Percentiles rank a stretch among this genome's conserved stretches.
Evolutionary conservation across 345 rosid genomes (phyloP).

Genomic region (Brassica incana): DNA sequence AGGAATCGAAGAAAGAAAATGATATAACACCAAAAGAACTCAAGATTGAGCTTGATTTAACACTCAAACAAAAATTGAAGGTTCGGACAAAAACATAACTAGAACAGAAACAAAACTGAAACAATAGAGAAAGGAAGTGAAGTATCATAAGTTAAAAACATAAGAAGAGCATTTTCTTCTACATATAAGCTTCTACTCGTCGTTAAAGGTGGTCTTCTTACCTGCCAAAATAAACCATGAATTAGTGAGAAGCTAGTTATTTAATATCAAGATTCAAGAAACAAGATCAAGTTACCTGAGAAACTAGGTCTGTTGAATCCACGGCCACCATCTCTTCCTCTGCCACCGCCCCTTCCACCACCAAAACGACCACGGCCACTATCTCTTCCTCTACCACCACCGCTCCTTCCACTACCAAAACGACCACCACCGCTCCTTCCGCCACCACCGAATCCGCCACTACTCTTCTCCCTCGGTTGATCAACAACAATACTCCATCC

Average conservation of each 20-base stretch:
- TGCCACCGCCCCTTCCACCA: constrained; percentile 29
- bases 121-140: neutral
- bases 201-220: constrained; percentile 45
- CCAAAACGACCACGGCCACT: constrained; percentile 35
- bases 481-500: constrained; percentile 54
- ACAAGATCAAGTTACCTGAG: neutral
- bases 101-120: constrained; percentile 19
- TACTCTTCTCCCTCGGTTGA: constrained; percentile 50
- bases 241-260: neutral
- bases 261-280: neutral
- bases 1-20: neutral
- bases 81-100: constrained; percentile 11
- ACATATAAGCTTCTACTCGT: constrained; percentile 28
- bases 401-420: constrained; percentile 16
- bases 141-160: constrained; percentile 11
- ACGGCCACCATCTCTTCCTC: constrained; percentile 35
- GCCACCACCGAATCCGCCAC: constrained; percentile 42
- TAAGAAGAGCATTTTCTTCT: constrained; percentile 16
- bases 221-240: constrained; percentile 28
- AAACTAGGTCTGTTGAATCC: constrained; percentile 44
- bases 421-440: constrained; percentile 41
- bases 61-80: constrained; percentile 30
- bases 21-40: constrained; percentile 18
- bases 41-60: constrained; percentile 11
- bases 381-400: constrained; percentile 45